Conservation (phyloP, 2,329 filamentous ascomycete species). For the Dissoconium aciculare region DNA sequence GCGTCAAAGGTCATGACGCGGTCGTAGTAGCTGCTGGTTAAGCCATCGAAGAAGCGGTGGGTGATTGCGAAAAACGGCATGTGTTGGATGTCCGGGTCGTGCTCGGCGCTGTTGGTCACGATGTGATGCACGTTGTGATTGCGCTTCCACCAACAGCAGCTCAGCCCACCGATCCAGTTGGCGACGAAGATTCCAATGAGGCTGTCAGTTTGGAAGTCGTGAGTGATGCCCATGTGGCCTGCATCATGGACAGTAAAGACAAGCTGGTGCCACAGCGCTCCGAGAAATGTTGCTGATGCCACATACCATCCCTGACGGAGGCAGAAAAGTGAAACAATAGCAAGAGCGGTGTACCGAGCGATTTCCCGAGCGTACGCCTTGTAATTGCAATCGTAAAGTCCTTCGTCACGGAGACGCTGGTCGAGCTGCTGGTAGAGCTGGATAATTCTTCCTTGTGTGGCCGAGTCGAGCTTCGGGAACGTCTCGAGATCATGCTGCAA, state of each 20-base stretch:
- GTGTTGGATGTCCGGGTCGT: constrained; percentile 84
- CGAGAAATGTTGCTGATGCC: constrained; percentile 60
- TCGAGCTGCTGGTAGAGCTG: constrained; percentile 69
- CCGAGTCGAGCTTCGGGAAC: constrained; percentile 63
- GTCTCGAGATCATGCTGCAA: constrained; percentile 61
- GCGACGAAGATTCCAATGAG: constrained; percentile 81
- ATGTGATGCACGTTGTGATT: constrained; percentile 96
- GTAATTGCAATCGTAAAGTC: constrained; percentile 76
- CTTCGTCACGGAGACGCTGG: constrained; percentile 54
- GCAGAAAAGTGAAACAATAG: constrained; percentile 41
- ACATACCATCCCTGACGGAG: constrained; percentile 31
- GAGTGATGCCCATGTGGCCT: constrained; percentile 94
- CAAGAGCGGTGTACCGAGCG: constrained; percentile 55
- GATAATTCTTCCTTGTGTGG: constrained; percentile 61
- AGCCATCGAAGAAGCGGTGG: constrained; percentile 47
- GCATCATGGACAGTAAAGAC: constrained; percentile 91
- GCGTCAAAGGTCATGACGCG: constrained; percentile 49
- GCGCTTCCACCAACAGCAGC: constrained; percentile 91
- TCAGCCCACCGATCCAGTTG: constrained; percentile 77
- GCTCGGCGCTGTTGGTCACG: constrained; percentile 85
- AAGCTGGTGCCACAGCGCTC: constrained; percentile 83
- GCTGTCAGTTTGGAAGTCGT: constrained; percentile 69
- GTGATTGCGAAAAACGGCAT: constrained; percentile 54
- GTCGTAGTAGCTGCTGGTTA: constrained; percentile 53
- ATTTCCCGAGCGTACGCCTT: constrained; percentile 61